Conservation (phyloP, 164 flowering plant species). For the Annona cherimola region DNA sequence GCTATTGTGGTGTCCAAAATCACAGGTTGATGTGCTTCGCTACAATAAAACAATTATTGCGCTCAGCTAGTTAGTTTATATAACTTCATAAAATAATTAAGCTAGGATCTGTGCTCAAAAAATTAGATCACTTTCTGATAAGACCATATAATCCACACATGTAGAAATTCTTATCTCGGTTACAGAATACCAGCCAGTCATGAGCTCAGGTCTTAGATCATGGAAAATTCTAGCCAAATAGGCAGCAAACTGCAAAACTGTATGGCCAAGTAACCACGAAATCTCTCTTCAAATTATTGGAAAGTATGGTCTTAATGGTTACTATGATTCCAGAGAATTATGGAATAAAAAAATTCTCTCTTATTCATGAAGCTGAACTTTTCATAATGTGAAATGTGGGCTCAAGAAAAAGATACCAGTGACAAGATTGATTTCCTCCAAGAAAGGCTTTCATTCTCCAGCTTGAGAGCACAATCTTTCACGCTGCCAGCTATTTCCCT, state of each 20-base stretch:
- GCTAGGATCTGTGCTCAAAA: neutral
- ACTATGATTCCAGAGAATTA: neutral
- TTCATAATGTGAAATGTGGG: neutral
- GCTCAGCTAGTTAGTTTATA: too few relatives aligned
- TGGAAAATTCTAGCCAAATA: neutral
- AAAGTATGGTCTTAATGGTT: neutral
- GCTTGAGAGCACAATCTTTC: slow-evolving; percentile 45
- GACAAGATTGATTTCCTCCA: slow-evolving; percentile 64
- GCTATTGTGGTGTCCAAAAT: too few relatives aligned
- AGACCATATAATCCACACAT: neutral
- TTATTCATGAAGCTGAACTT: neutral
- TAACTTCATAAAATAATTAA: neutral
- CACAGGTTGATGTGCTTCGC: too few relatives aligned
- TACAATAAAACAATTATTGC: too few relatives aligned
- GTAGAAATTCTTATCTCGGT: neutral
- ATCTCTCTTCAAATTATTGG: neutral
- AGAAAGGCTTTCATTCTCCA: slow-evolving; percentile 69
- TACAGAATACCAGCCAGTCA: neutral
- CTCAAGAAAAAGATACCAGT: slow-evolving; percentile 40
- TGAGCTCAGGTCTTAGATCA: neutral
- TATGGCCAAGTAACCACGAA: neutral
- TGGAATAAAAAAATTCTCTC: neutral
- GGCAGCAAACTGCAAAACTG: neutral
- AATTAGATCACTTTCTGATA: neutral
- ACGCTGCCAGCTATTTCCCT: slow-evolving; percentile 51